phyloP scores from a whole-genome alignment of 176 grass and related monocot genomes.

The Ensete glaucum region DNA sequence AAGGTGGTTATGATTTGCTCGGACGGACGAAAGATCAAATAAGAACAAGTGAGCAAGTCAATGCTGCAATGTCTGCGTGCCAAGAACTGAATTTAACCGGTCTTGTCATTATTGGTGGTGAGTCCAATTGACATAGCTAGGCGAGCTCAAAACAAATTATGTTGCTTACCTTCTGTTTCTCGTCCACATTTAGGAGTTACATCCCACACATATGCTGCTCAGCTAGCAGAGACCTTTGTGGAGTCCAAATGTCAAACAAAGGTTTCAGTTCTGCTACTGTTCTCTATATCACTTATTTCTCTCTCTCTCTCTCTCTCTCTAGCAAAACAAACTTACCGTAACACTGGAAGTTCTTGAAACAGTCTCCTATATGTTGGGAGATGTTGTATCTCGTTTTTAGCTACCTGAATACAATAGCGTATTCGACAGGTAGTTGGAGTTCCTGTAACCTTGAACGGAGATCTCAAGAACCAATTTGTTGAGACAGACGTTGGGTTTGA shows the following conservation, averaged over 20 bases:
- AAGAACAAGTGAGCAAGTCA: constrained; percentile 91
- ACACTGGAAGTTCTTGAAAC: too few species aligned
- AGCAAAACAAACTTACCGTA: too few species aligned
- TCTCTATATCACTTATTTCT: too few species aligned
- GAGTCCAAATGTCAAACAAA: constrained; percentile 85
- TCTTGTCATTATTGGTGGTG: constrained; percentile 94
- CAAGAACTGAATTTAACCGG: constrained; percentile 72
- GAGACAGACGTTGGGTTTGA: constrained; percentile 94
- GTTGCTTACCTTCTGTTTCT: not conserved
- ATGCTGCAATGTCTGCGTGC: constrained; percentile 75
- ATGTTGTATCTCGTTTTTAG: not conserved
- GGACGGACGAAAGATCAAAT: constrained; percentile 97
- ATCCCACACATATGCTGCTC: constrained; percentile 90
- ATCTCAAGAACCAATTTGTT: constrained; percentile 99
- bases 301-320: too few species aligned
- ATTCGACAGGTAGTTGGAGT: constrained; percentile 74
- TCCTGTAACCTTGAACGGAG: constrained; percentile 98
- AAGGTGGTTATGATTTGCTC: constrained; percentile 95
- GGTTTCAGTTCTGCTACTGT: constrained; percentile 21
- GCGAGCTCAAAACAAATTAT: not conserved
- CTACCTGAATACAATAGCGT: not conserved
- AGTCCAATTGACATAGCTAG: too few species aligned
- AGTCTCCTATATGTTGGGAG: too few species aligned
- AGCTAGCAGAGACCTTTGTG: constrained; percentile 96
- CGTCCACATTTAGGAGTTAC: constrained; percentile 67